A percentile compares a stretch with the other conserved stretches of the same genome.
Conservation (phyloP, 2,329 filamentous ascomycete species). For the Cucurbitaria berberidis region DNA sequence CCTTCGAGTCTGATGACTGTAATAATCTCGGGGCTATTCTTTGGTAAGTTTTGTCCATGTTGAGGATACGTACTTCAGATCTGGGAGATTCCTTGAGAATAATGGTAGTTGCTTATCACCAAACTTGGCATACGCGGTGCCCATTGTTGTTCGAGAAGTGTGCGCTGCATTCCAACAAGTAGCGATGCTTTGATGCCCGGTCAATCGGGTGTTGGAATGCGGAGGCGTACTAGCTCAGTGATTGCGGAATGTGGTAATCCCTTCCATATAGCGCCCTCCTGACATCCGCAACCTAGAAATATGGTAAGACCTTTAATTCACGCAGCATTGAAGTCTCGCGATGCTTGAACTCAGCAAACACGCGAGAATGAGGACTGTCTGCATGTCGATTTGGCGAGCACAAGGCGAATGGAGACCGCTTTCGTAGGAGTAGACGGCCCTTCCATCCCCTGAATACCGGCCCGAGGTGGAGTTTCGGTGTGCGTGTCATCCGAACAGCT, state of each 20-base stretch:
- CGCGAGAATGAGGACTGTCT: not conserved
- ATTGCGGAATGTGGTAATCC: not conserved
- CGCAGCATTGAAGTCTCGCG: not conserved
- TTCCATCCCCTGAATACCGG: not conserved
- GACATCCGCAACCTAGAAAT: not conserved
- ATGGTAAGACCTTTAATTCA: not conserved
- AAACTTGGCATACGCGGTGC: not conserved
- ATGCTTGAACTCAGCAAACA: not conserved
- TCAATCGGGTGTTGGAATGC: not conserved
- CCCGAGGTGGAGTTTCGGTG: not conserved
- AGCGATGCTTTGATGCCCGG: not conserved
- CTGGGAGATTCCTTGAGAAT: too few species aligned
- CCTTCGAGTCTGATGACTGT: too few species aligned
- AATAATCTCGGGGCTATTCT: too few species aligned
- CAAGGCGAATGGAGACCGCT: not conserved
- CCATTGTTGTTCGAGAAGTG: not conserved
- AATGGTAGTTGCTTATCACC: not conserved
- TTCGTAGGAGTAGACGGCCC: not conserved
- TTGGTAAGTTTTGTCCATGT: too few species aligned
- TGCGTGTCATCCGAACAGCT: not conserved
- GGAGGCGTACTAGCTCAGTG: not conserved
- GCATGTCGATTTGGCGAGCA: not conserved
- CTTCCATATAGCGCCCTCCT: not conserved
- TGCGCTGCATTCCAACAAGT: not conserved
- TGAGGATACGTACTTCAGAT: too few species aligned